A percentile compares a stretch with the other conserved stretches of the same genome.
These are phyloP conservation scores for Salix exigua DNA, from an alignment of 345 rosid species.

Conservation along the genomic window DNA sequence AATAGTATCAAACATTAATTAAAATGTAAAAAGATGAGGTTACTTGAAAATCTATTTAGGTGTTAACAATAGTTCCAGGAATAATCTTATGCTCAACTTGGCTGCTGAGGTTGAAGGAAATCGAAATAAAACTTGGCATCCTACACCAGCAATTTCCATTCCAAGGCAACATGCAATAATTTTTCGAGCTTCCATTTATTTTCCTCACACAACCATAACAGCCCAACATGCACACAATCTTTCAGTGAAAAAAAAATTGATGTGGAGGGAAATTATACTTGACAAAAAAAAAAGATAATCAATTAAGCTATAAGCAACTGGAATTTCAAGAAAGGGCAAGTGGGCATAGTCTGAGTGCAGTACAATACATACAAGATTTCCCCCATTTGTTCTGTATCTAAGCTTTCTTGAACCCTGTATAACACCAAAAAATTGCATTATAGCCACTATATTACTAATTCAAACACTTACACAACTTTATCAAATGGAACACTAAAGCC, in stretches of 20 bases:
- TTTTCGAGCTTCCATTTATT: neutral
- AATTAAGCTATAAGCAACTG: neutral
- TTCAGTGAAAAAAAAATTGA: neutral
- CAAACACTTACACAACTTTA: neutral
- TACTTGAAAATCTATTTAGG: neutral
- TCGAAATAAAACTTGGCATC: neutral
- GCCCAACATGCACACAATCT: neutral
- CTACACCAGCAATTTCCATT: neutral
- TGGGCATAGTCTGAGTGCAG: neutral
- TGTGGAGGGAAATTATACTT: neutral
- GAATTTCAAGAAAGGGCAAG: neutral
- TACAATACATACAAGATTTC: constrained; percentile 50
- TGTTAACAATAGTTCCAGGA: neutral
- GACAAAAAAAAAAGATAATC: neutral
- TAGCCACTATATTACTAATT: constrained; percentile 2
- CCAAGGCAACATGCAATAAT: neutral
- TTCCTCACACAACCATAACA: neutral
- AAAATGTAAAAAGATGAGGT: neutral
- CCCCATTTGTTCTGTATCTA: constrained; percentile 72
- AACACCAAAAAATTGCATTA: constrained; percentile 13
- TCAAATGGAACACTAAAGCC: neutral
- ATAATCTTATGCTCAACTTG: neutral
- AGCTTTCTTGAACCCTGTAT: constrained; percentile 72
- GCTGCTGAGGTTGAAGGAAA: neutral
- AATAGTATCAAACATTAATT: neutral